Evolutionary conservation across 2,329 filamentous ascomycete genomes (phyloP).

Genomic region (Fusarium sp.): DNA sequence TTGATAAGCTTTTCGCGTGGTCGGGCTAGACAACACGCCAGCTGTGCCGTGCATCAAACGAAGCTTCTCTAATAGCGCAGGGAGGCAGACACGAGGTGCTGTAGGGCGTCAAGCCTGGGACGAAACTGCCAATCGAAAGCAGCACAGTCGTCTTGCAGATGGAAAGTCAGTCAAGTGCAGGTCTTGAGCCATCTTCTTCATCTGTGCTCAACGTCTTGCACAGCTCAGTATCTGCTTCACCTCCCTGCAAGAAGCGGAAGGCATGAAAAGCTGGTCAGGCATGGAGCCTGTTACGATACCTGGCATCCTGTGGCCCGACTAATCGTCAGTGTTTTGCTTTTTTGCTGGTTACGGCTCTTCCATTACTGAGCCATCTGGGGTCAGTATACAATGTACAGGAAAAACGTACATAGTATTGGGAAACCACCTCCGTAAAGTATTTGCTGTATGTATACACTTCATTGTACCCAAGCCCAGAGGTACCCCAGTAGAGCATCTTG

Average conservation of each 20-base stretch:
- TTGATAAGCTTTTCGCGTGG: conserved; percentile 3
- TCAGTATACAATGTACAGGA: not conserved
- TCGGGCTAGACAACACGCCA: not conserved
- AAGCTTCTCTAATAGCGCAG: not conserved
- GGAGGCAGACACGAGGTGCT: not conserved
- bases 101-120: conserved; percentile 24
- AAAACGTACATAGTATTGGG: not conserved
- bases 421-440: not conserved
- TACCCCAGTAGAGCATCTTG: conserved; percentile 10
- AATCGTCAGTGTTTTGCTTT: conserved; percentile 29
- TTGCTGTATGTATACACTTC: not conserved
- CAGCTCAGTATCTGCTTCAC: conserved; percentile 17
- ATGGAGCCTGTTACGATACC: conserved; percentile 14
- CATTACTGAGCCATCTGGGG: conserved; percentile 1
- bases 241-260: conserved; percentile 29
- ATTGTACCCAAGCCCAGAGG: conserved; percentile 11
- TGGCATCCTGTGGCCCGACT: conserved; percentile 11
- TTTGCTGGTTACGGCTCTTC: conserved; percentile 14
- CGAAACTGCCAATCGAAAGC: conserved; percentile 17
- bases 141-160: conserved; percentile 29
- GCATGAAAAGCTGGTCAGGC: conserved; percentile 16
- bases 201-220: conserved; percentile 7
- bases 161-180: conserved; percentile 9
- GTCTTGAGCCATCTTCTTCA: conserved; percentile 12
- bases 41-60: not conserved